These are phyloP conservation scores for Rhizopogon vinicolor DNA, from an alignment of 768 basidiomycete species.

Conservation along the genomic window DNA sequence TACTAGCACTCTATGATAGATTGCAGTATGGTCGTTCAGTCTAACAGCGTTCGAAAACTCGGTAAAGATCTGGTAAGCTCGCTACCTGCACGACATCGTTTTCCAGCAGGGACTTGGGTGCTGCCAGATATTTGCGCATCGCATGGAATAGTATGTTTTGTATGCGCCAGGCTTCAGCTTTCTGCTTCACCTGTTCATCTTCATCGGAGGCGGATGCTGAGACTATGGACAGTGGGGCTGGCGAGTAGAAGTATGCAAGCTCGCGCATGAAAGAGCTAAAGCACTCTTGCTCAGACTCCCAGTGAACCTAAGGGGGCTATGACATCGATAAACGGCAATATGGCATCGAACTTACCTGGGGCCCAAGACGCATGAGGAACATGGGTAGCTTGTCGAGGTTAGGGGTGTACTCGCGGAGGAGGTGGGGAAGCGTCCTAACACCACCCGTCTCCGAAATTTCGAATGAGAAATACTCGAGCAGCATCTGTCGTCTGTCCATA, in stretches of 20 bases:
- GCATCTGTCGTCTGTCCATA: conserved; percentile 68
- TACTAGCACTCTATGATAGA: background rate
- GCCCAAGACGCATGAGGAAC: conserved; percentile 87
- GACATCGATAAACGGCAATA: conserved; percentile 2
- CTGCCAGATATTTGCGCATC: conserved; percentile 69
- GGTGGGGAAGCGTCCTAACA: conserved; percentile 74
- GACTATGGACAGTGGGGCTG: conserved; percentile 26
- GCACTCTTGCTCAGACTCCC: conserved; percentile 81
- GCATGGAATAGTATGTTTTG: conserved; percentile 90
- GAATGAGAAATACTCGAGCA: conserved; percentile 88
- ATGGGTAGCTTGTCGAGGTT: conserved; percentile 86
- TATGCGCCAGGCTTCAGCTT: conserved; percentile 76
- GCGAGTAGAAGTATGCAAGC: conserved; percentile 87
- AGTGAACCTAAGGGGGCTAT: conserved; percentile 63
- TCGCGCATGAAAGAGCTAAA: conserved; percentile 85
- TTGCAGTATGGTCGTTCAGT: background rate
- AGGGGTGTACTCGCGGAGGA: conserved; percentile 85
- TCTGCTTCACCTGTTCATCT: conserved; percentile 38
- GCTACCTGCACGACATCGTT: conserved; percentile 84
- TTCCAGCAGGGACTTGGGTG: conserved; percentile 64
- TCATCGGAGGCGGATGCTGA: conserved; percentile 23
- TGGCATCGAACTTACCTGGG: conserved; percentile 51
- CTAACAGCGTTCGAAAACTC: conserved; percentile 91
- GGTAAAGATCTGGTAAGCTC: conserved; percentile 86
- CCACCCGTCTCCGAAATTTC: conserved; percentile 60